Evolutionary conservation across 768 basidiomycete species (phyloP).

Genomic region (Gymnopilus dilepis): DNA sequence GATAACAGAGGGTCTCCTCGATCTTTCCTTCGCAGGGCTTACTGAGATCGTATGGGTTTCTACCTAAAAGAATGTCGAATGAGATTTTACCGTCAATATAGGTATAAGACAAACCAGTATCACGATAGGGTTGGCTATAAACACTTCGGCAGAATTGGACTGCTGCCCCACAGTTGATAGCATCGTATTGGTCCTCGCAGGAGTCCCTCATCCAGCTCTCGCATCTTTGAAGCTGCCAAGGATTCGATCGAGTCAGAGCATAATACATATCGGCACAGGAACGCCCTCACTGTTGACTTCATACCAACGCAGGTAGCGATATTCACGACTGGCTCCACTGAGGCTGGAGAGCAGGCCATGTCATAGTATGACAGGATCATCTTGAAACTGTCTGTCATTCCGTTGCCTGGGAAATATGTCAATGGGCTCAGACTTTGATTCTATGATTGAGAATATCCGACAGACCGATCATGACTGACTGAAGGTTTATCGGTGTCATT

Average conservation of each 20-base stretch:
- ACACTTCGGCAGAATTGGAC: conserved; percentile 61
- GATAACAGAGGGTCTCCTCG: conserved; percentile 58
- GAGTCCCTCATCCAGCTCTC: conserved; percentile 54
- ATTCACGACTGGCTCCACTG: conserved; percentile 49
- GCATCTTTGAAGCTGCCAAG: conserved; percentile 66
- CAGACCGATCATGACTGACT: conserved; percentile 78
- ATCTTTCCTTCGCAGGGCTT: conserved; percentile 58
- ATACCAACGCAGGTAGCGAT: conserved; percentile 58
- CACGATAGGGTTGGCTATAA: conserved; percentile 47
- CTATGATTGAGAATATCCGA: too few species aligned
- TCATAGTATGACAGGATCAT: conserved; percentile 49
- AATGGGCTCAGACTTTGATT: conserved; percentile 4
- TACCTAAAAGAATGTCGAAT: conserved; percentile 29
- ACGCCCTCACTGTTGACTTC: conserved; percentile 62
- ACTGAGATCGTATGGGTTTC: conserved; percentile 75
- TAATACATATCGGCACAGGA: not conserved
- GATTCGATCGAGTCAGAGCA: not conserved
- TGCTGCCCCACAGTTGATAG: conserved; percentile 68
- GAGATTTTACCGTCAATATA: not conserved
- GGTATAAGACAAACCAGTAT: conserved; percentile 44
- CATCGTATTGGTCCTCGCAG: conserved; percentile 70
- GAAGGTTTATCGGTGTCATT: conserved; percentile 64
- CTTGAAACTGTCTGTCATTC: conserved; percentile 60
- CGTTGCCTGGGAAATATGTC: conserved; percentile 51
- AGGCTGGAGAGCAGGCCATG: conserved; percentile 59